A percentile compares a stretch with the other conserved stretches of the same genome.
Evolutionary conservation across 331 rosid genomes (phyloP).

Genomic region (Pyracantha coccinea): DNA sequence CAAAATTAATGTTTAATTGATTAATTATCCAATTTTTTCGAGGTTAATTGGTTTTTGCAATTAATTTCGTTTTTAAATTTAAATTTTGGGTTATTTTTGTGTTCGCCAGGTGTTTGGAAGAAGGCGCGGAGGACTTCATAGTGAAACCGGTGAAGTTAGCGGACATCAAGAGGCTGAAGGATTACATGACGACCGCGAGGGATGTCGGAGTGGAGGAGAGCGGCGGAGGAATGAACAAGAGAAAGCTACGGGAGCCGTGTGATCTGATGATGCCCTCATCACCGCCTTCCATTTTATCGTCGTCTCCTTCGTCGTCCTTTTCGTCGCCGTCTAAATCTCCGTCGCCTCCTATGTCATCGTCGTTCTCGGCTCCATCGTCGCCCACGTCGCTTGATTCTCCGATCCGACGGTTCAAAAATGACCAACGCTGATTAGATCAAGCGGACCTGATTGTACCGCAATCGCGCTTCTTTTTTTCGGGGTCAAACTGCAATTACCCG

Average conservation of each 20-base stretch:
- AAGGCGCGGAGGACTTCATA: constrained; percentile 97
- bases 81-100: neutral
- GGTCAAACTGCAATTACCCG: constrained; percentile 45
- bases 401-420: constrained; percentile 77
- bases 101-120: constrained; percentile 67
- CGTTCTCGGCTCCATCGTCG: constrained; percentile 46
- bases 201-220: constrained; percentile 29
- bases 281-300: constrained; percentile 40
- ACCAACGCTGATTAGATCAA: constrained; percentile 31
- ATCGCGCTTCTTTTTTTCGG: constrained; percentile 6
- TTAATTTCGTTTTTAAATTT: neutral
- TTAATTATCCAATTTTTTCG: neutral
- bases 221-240: constrained; percentile 44
- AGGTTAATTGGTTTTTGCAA: too few species aligned
- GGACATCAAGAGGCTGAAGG: constrained; percentile 66
- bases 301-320: constrained; percentile 20
- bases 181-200: constrained; percentile 44
- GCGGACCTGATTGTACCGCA: neutral
- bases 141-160: constrained; percentile 93
- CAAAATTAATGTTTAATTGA: neutral
- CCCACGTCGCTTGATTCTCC: constrained; percentile 59
- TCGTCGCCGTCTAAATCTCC: constrained; percentile 18
- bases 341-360: constrained; percentile 18
- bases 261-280: constrained; percentile 37
- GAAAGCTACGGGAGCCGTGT: constrained; percentile 47